Base-by-base conservation (phyloP, 2,329 filamentous ascomycete genomes). In the Ilyonectria sp. region DNA sequence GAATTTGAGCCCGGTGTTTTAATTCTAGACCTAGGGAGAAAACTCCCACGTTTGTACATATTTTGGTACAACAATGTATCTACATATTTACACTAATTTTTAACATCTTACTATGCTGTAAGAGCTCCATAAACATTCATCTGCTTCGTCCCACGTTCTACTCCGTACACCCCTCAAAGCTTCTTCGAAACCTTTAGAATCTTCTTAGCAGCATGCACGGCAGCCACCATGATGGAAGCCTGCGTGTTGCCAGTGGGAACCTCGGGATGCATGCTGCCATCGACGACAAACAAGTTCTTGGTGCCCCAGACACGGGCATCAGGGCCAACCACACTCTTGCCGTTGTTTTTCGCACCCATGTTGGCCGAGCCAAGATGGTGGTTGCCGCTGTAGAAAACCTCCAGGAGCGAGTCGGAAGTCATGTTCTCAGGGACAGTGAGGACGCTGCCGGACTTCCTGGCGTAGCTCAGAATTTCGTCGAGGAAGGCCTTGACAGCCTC, bases 231-330 rank as follows among this genome's bases (percentile, higher is more conserved):
- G 49, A 77, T 69, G 6, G 63, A 52, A 21, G 74, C 74, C 40
- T 71, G 68, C 0, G 71, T 76, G 33, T 77, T 77, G 15, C 75
- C 75, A 13, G 74, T 77, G 5, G 75, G 75, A 21, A 77, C 60
- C 13, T 77, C 68, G n/a, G 77, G 77, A 4, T 79, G 77, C 62
- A 79, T 78, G 49, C 76, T 78, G 3, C 67, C 77, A 33, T 79
- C 77, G 4, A 76, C 74, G 8, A 79, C 72, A 26, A 78, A 78
- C 19, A 79, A 44, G 57, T 79, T 79, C 49, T 75, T 71, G 9
- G 72, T 78, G 17, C 76, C 75, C 71, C 75, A 79, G 9, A 79
- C 77, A 31, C 73, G 75, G n/a, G 78, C 75, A 63, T 79, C 58
- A 15, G 71, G 68, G 46, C 79, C 78, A 35, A 80, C 78, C 1